Conservation (phyloP, 345 rosid genomes). For the Noccaea bulbosa region DNA sequence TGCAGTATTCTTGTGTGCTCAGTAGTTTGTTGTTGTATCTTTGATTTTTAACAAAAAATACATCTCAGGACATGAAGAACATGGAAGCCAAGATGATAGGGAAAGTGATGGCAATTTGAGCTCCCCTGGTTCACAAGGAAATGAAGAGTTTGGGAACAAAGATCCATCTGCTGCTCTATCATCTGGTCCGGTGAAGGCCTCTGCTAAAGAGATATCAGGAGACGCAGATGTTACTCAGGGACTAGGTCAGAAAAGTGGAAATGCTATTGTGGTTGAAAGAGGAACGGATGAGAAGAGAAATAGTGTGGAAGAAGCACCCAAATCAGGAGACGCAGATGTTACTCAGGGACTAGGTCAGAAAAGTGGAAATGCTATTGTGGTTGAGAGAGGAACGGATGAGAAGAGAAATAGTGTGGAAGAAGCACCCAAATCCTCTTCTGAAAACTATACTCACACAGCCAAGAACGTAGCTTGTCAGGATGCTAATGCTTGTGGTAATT, state of each 20-base stretch:
- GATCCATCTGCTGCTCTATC: slow-evolving; percentile 43
- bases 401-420: slow-evolving; percentile 32
- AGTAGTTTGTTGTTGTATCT: slow-evolving; percentile 1
- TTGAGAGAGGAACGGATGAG: slow-evolving; percentile 34
- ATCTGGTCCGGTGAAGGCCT: slow-evolving; percentile 38
- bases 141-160: slow-evolving; percentile 48
- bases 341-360: slow-evolving; percentile 39
- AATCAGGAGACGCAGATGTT: slow-evolving; percentile 39
- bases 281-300: slow-evolving; percentile 19
- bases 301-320: slow-evolving; percentile 30
- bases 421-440: slow-evolving; percentile 31
- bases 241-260: slow-evolving; percentile 39
- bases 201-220: slow-evolving; percentile 40
- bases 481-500: slow-evolving; percentile 39
- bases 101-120: slow-evolving; percentile 65
- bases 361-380: slow-evolving; percentile 44
- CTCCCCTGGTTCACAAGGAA: slow-evolving; percentile 63
- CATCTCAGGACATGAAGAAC: slow-evolving; percentile 59
- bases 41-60: neutral
- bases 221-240: slow-evolving; percentile 43
- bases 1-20: neutral
- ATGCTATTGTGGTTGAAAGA: slow-evolving; percentile 43
- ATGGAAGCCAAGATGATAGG: slow-evolving; percentile 68
- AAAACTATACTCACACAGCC: slow-evolving; percentile 36
- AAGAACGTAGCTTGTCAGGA: slow-evolving; percentile 36